A percentile compares a stretch with the other conserved stretches of the same genome.
phyloP scores from a whole-genome alignment of 352 stramenopile species.

The Pythium aristosporum region DNA sequence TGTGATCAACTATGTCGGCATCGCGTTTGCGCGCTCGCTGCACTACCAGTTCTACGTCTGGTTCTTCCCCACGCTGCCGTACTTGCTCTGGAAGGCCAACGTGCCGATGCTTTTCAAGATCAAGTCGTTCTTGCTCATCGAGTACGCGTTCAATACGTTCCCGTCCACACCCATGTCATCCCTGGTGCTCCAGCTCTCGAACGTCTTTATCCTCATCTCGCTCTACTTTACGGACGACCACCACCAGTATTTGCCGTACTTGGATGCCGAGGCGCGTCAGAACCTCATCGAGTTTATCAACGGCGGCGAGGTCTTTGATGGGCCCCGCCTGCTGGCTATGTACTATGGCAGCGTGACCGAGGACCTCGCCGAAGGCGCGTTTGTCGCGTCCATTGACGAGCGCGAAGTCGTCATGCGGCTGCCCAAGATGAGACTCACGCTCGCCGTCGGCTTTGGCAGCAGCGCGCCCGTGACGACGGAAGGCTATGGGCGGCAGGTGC shows the following conservation, averaged over 20 bases:
- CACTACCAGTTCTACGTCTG: constrained; percentile 99
- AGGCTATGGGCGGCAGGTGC: constrained; percentile 66
- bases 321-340: constrained; percentile 62
- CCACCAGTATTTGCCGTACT: constrained; percentile 66
- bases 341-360: constrained; percentile 86
- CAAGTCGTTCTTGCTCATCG: constrained; percentile 79
- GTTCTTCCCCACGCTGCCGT: constrained; percentile 96
- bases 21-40: constrained; percentile 95
- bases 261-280: constrained; percentile 72
- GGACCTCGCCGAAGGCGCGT: constrained; percentile 61
- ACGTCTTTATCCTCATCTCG: constrained; percentile 83
- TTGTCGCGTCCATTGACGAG: constrained; percentile 76
- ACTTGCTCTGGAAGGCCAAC: constrained; percentile 91
- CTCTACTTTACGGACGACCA: constrained; percentile 69
- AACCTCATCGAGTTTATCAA: constrained; percentile 77
- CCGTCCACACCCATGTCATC: constrained; percentile 92
- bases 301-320: constrained; percentile 74
- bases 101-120: constrained; percentile 80
- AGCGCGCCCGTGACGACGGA: constrained; percentile 72
- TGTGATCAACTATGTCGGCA: constrained; percentile 95
- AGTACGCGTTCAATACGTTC: constrained; percentile 96
- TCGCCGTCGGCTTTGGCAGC: constrained; percentile 79
- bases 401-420: constrained; percentile 72
- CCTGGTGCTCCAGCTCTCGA: constrained; percentile 90
- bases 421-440: constrained; percentile 82